phyloP scores from a whole-genome alignment of 306 rosid genomes.

The Oxytropis ochrocephala region DNA sequence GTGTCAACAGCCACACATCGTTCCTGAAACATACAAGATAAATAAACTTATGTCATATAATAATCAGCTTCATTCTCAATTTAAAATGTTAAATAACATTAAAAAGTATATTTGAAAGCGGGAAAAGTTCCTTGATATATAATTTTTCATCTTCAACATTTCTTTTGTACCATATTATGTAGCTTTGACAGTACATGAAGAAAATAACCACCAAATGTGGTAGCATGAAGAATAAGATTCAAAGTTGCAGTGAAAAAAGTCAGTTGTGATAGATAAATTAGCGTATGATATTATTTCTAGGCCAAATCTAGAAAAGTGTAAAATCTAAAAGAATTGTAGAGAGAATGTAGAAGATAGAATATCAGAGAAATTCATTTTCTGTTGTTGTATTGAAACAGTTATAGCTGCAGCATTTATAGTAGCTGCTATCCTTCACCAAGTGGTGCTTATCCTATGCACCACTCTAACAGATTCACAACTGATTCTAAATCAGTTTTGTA shows the following conservation, averaged over 20 bases:
- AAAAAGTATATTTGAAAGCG: neutral
- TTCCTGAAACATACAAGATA: slow-evolving; percentile 61
- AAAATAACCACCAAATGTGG: neutral
- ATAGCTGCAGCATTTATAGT: no score
- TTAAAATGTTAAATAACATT: slow-evolving; percentile 1
- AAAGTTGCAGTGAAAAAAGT: slow-evolving; percentile 5
- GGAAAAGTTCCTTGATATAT: neutral
- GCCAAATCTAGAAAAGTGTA: neutral
- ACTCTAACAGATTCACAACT: no score
- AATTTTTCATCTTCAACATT: neutral
- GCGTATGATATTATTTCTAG: neutral
- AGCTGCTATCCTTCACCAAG: no score
- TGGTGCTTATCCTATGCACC: no score
- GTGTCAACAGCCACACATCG: slow-evolving; percentile 92
- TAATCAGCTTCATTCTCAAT: slow-evolving; percentile 1
- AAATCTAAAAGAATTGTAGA: no score
- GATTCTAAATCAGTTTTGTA: no score
- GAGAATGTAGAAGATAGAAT: no score
- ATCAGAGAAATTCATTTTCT: no score
- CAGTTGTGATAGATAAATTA: neutral
- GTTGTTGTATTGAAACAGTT: no score
- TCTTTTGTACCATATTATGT: neutral
- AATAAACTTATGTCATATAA: slow-evolving; percentile 21
- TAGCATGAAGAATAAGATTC: neutral
- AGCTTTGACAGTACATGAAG: neutral